Evolutionary conservation across 768 basidiomycete genomes (phyloP).

Genomic region (Cystobasidium onofrii): DNA sequence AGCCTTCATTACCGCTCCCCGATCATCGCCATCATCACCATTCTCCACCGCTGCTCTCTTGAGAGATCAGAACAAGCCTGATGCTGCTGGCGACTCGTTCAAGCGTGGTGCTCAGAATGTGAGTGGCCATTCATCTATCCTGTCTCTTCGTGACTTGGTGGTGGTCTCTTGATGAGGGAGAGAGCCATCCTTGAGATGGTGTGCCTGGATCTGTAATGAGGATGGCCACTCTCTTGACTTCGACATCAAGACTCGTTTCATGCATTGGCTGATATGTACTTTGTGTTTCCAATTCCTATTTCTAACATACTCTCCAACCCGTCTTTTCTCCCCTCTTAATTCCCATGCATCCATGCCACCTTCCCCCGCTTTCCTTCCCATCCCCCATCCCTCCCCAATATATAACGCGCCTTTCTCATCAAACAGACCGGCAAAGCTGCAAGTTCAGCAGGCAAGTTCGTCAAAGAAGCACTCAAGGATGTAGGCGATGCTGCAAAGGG

Average conservation of each 20-base stretch:
- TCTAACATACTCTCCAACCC: too few relatives aligned
- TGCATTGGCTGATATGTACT: neutral
- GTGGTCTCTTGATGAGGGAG: too few relatives aligned
- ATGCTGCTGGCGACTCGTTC: neutral
- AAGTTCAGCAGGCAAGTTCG: constrained; percentile 9
- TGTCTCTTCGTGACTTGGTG: too few relatives aligned
- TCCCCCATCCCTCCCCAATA: neutral
- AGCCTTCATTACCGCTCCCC: neutral
- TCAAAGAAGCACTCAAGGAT: constrained; percentile 10
- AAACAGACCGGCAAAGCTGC: constrained; percentile 19
- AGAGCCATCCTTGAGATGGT: too few relatives aligned
- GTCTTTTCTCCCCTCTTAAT: too few relatives aligned
- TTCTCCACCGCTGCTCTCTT: constrained; percentile 14
- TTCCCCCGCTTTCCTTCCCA: neutral
- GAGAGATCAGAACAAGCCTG: neutral
- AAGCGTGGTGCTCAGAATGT: constrained; percentile 27
- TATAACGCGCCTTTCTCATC: neutral
- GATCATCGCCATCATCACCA: neutral
- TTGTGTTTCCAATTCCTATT: neutral
- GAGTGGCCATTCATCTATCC: neutral
- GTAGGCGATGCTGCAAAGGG: constrained; percentile 29
- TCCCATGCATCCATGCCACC: neutral
- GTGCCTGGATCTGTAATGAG: too few relatives aligned
- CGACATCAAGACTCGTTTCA: too few relatives aligned
- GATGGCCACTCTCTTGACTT: too few relatives aligned